Conservation (phyloP, 371 early-diverging fungal species). For the Mortierella sp. region DNA sequence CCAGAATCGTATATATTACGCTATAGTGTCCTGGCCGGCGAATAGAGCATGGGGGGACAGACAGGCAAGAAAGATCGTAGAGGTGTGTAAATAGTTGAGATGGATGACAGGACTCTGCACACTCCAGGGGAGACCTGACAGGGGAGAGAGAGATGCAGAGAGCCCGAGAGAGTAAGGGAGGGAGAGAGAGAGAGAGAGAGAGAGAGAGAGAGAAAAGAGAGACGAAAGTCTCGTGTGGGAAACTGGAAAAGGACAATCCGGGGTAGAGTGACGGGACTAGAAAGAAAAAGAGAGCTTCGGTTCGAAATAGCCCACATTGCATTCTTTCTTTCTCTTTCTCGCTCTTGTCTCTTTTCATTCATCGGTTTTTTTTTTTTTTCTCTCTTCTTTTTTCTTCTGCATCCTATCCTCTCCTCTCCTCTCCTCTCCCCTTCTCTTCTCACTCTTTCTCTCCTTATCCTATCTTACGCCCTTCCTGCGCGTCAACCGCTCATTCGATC, state of each 20-base stretch:
- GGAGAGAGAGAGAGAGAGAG: background rate
- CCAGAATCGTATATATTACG: too few species aligned
- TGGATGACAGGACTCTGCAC: too few species aligned
- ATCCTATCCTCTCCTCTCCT: constrained; percentile 4
- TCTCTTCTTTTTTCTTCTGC: background rate
- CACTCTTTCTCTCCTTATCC: background rate
- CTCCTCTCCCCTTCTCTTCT: background rate
- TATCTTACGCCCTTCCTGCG: background rate
- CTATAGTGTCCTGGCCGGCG: too few species aligned
- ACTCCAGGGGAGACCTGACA: too few species aligned
- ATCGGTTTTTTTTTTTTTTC: background rate
- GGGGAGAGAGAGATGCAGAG: too few species aligned
- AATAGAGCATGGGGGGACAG: too few species aligned
- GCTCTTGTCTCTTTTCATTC: constrained; percentile 20
- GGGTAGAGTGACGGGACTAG: too few species aligned
- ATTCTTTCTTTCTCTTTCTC: constrained; percentile 36
- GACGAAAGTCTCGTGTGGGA: background rate
- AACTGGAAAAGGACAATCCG: background rate
- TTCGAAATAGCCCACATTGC: background rate
- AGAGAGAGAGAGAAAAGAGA: background rate
- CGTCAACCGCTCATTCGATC: too few species aligned
- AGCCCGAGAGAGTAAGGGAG: too few species aligned
- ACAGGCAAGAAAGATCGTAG: too few species aligned
- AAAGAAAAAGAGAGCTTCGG: background rate
- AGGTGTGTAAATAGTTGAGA: too few species aligned